Base-by-base conservation (phyloP, 441 rosid genomes). In the Erodium chrysanthum region DNA sequence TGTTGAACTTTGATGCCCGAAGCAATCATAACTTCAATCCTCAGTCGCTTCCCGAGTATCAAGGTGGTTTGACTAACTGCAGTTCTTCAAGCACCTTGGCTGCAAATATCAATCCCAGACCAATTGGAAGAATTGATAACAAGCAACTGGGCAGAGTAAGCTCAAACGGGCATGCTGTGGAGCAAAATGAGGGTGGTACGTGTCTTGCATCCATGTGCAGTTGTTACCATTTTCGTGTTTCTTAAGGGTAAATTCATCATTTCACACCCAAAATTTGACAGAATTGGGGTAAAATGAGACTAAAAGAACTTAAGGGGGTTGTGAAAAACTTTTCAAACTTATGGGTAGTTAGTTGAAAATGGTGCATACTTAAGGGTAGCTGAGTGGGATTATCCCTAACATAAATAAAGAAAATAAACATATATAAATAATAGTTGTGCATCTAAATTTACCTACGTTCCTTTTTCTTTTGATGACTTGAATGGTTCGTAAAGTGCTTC, bases 1-100 rank as follows among this genome's bases (percentile, higher is more conserved):
- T 68, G 29, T 46, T 73, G 44, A 77, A 77, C 61, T 77, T 70
- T 66, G 77, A 74, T 72, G 60, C 72, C 63, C 83, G 66, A 68
- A 74, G 73, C 52, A 23, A 81, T 7, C 68, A 73, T 20, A 68
- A 66, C 37, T 69, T 76, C 74, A 80, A 78, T 72, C 84, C 80
- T 54, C 75, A 71, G 78, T 82, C 90, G 6, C 78, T 81, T 67
- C 85, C 85, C 1, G 85, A 87, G 61, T 78, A 76, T 78, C 88
- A 78, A 27, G 80, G 80, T 78, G 82, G 81, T 74, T 72, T 80
- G 18, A 64, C 58, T 70, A 70, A 61, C 27, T 74, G 76, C 78
- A 74, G 71, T 70, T 76, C 86, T 64, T 56, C 84, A 0, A 72
- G 75, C 42, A 65, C 71, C 50, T 62, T 73, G 56, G 67, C 74